phyloP scores from a whole-genome alignment of 768 basidiomycete genomes.

The Clavulina sp. region DNA sequence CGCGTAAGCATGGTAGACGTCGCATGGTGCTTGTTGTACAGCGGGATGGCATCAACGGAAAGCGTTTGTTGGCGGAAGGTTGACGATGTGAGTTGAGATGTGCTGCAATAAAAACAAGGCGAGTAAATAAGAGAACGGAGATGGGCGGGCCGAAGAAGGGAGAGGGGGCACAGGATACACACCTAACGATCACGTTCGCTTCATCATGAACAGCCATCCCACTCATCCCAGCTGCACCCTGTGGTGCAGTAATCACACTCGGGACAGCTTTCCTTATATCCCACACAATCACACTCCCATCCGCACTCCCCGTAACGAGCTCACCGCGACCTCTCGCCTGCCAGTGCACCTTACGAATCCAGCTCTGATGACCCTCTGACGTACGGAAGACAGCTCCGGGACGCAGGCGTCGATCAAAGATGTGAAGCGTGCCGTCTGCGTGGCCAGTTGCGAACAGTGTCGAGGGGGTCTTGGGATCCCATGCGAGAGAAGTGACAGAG shows the following conservation, averaged over 20 bases:
- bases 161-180: too few relatives aligned
- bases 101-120: constrained; percentile 21
- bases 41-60: constrained; percentile 38
- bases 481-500: constrained; percentile 70
- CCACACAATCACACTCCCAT: constrained; percentile 84
- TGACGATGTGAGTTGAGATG: constrained; percentile 40
- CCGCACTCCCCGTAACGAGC: constrained; percentile 71
- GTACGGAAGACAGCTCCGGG: constrained; percentile 68
- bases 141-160: neutral
- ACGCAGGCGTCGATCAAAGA: constrained; percentile 83
- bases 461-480: constrained; percentile 57
- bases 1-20: constrained; percentile 22
- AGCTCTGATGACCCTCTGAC: constrained; percentile 61
- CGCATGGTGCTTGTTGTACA: constrained; percentile 15
- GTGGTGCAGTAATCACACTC: constrained; percentile 44
- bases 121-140: neutral
- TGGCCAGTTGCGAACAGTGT: constrained; percentile 83
- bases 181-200: constrained; percentile 75
- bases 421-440: constrained; percentile 74
- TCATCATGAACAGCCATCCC: constrained; percentile 76
- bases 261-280: constrained; percentile 54
- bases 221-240: constrained; percentile 56
- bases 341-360: constrained; percentile 84
- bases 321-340: constrained; percentile 52
- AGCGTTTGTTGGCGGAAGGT: constrained; percentile 53